These are phyloP conservation scores for Aspergillus egyptiacus DNA, from an alignment of 495 filamentous ascomycete genomes.

Conservation along the genomic window DNA sequence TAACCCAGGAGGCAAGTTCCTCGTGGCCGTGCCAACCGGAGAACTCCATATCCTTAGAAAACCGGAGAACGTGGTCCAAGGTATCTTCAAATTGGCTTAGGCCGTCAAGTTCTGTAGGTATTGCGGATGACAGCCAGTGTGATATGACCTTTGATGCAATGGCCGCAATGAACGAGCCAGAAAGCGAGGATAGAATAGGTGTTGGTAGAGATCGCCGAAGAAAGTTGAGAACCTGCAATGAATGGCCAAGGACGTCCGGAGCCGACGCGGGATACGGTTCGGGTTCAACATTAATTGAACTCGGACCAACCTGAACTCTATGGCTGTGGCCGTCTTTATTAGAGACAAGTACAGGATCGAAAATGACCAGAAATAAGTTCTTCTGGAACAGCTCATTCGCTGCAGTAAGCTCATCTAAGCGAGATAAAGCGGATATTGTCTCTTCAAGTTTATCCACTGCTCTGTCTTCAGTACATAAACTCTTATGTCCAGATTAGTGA, in stretches of 20 bases:
- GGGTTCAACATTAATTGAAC: conserved; percentile 28
- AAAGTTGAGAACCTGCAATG: conserved; percentile 58
- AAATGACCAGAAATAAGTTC: conserved; percentile 25
- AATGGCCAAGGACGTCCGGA: conserved; percentile 36
- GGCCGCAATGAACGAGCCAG: conserved; percentile 58
- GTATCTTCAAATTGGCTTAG: conserved; percentile 63
- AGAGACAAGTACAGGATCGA: conserved; percentile 33
- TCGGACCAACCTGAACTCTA: conserved; percentile 24
- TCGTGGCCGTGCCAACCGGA: conserved; percentile 63
- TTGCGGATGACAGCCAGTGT: conserved; percentile 65
- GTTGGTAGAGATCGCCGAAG: conserved; percentile 59
- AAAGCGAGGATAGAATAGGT: conserved; percentile 55
- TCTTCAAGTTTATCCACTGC: conserved; percentile 26
- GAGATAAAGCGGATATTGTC: conserved; percentile 30
- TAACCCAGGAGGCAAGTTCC: conserved; percentile 72
- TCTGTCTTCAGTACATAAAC: conserved; percentile 1
- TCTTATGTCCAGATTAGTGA: neutral
- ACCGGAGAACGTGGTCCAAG: conserved; percentile 52
- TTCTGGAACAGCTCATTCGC: conserved; percentile 33
- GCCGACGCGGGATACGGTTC: conserved; percentile 24
- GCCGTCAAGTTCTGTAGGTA: conserved; percentile 65
- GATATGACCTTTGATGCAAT: conserved; percentile 61
- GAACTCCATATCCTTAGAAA: conserved; percentile 56
- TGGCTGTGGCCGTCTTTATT: conserved; percentile 23
- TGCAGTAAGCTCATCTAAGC: conserved; percentile 29